Evolutionary conservation across 495 filamentous ascomycete species (phyloP).

Genomic region (Penicillium macrosclerotiorum): DNA sequence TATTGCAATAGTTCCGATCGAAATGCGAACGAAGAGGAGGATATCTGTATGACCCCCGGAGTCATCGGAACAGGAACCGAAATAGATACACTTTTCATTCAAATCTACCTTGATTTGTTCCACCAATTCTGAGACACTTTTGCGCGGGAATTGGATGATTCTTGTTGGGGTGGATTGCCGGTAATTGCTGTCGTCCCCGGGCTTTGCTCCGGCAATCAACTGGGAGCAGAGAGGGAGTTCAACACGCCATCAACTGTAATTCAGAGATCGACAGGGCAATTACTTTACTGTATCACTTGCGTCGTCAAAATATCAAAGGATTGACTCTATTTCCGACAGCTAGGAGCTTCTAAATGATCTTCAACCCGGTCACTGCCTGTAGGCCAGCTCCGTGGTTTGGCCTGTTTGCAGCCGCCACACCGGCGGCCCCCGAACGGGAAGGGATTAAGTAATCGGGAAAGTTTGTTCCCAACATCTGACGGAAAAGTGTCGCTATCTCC

Average conservation of each 20-base stretch:
- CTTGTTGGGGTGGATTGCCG: slow-evolving; percentile 1
- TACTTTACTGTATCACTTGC: not conserved
- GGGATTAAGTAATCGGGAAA: slow-evolving; percentile 39
- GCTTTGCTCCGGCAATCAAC: not conserved
- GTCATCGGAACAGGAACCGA: no score
- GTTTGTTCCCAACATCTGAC: slow-evolving; percentile 45
- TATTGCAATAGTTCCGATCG: no score
- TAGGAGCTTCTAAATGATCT: no score
- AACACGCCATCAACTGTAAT: not conserved
- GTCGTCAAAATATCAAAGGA: no score
- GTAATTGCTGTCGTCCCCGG: not conserved
- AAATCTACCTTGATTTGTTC: no score
- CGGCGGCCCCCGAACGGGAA: slow-evolving; percentile 35
- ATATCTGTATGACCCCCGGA: no score
- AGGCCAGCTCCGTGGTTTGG: slow-evolving; percentile 25
- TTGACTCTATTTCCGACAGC: not conserved
- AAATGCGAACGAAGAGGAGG: no score
- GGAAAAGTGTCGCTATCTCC: slow-evolving; percentile 26
- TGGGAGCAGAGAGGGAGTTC: no score
- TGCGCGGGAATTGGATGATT: not conserved
- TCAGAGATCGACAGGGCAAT: not conserved
- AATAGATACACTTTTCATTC: no score
- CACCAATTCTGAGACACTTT: no score
- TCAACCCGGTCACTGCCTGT: not conserved
- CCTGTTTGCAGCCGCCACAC: slow-evolving; percentile 37